A percentile compares a stretch with the other conserved stretches of the same genome.
Conservation (phyloP, 805 yeast genomes). For the Limtongia smithiae region DNA sequence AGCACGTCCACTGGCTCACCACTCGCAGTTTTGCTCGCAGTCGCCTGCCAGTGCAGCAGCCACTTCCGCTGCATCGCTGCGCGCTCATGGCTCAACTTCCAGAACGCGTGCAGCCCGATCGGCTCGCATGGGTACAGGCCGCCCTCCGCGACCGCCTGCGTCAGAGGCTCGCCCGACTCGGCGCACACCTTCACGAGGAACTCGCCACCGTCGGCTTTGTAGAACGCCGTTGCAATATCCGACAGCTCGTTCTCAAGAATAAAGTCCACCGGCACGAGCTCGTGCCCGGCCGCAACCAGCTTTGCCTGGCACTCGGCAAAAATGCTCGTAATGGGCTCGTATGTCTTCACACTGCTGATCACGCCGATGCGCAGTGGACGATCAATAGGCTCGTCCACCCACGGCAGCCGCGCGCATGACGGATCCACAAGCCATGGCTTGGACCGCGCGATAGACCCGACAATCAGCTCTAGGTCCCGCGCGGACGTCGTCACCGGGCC, state of each 20-base stretch:
- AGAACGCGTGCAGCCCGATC: slow-evolving; percentile 19
- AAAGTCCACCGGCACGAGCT: slow-evolving; percentile 42
- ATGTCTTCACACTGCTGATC: slow-evolving; percentile 29
- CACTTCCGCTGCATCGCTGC: slow-evolving; percentile 34
- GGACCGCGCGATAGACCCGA: slow-evolving; percentile 40
- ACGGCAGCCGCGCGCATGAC: slow-evolving; percentile 48
- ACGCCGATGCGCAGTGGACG: slow-evolving; percentile 34
- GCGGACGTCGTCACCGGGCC: slow-evolving; percentile 48
- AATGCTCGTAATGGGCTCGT: slow-evolving; percentile 46
- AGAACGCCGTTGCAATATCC: slow-evolving; percentile 39
- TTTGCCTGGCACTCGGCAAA: slow-evolving; percentile 52
- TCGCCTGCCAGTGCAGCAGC: slow-evolving; percentile 41
- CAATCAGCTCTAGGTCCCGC: slow-evolving; percentile 42
- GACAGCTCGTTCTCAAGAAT: slow-evolving; percentile 43
- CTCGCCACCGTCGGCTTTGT: slow-evolving; percentile 44
- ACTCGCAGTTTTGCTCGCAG: slow-evolving; percentile 36
- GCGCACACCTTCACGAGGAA: slow-evolving; percentile 38
- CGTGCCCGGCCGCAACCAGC: slow-evolving; percentile 55
- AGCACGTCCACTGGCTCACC: slow-evolving; percentile 47
- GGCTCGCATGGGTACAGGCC: slow-evolving; percentile 32
- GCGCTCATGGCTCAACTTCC: slow-evolving; percentile 20
- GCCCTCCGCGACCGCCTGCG: slow-evolving; percentile 25
- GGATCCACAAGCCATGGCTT: slow-evolving; percentile 52
- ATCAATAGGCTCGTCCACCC: slow-evolving; percentile 37
- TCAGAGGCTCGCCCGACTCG: slow-evolving; percentile 44